These are phyloP conservation scores for Zygosaccharomyces sapae DNA, from an alignment of 1,139 yeast species.

Conservation along the genomic window DNA sequence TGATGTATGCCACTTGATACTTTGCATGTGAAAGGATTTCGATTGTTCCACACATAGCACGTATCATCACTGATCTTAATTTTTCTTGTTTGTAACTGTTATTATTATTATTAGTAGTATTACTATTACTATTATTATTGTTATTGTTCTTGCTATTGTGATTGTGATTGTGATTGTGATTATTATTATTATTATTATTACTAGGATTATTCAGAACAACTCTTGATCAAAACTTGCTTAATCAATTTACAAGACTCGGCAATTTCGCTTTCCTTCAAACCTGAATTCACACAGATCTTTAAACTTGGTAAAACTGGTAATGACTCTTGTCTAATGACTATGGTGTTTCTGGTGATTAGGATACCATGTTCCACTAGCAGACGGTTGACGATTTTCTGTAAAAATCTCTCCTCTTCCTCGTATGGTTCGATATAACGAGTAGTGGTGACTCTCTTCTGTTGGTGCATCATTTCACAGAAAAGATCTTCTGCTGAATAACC, in stretches of 20 bases:
- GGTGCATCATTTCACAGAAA: conserved; percentile 27
- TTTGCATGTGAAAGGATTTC: no score
- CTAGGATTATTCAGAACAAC: conserved; percentile 1
- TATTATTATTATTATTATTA: neutral
- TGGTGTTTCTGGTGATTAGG: conserved; percentile 65
- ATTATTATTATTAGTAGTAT: neutral
- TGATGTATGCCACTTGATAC: no score
- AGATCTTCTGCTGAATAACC: conserved; percentile 30
- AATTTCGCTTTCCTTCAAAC: conserved; percentile 21
- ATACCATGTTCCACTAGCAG: conserved; percentile 50
- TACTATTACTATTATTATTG: neutral
- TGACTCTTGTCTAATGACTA: conserved; percentile 68
- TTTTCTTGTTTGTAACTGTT: neutral
- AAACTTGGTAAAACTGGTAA: conserved; percentile 75
- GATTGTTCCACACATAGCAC: no score
- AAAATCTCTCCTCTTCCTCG: conserved; percentile 57
- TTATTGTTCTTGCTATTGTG: neutral
- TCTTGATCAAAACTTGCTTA: conserved; percentile 1
- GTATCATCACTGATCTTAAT: neutral
- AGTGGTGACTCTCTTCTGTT: conserved; percentile 33
- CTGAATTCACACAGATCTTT: conserved; percentile 53
- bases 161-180: neutral
- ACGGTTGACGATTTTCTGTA: conserved; percentile 60
- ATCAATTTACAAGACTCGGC: conserved; percentile 14
- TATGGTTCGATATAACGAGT: conserved; percentile 40